Conservation (phyloP, 352 stramenopile genomes). For the Pythium rishiriense region DNA sequence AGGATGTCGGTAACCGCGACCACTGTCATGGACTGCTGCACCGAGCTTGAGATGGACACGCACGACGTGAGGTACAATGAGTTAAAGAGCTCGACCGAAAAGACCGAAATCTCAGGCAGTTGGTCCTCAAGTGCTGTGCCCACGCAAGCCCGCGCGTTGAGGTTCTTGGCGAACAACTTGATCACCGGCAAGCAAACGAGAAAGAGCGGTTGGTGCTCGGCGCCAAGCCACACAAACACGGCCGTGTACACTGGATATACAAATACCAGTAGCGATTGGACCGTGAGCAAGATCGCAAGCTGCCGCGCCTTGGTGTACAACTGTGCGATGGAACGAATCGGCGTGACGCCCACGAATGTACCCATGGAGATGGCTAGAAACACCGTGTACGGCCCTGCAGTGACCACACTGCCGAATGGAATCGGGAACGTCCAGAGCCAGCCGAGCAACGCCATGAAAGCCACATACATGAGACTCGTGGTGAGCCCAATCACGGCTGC, state of each 20-base stretch:
- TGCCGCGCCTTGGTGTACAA: background rate
- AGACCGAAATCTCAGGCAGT: slow-evolving; percentile 29
- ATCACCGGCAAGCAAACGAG: slow-evolving; percentile 9
- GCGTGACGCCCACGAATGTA: background rate
- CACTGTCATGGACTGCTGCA: background rate
- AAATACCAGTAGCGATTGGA: slow-evolving; percentile 7
- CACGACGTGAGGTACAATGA: slow-evolving; percentile 29
- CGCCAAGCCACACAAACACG: slow-evolving; percentile 8
- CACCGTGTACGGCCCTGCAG: background rate
- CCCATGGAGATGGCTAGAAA: background rate
- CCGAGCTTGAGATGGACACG: slow-evolving; percentile 27
- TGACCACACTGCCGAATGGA: slow-evolving; percentile 13
- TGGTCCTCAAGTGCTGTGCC: slow-evolving; percentile 31
- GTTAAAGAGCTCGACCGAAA: slow-evolving; percentile 38
- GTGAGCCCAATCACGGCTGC: background rate
- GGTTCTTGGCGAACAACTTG: slow-evolving; percentile 15
- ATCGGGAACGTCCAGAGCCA: slow-evolving; percentile 17
- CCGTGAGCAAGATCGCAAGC: background rate
- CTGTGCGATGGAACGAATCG: background rate
- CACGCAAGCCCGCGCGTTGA: slow-evolving; percentile 1
- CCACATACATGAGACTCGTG: background rate
- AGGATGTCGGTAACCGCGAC: slow-evolving; percentile 7
- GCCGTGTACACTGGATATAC: slow-evolving; percentile 11
- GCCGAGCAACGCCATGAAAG: background rate
- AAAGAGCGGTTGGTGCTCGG: background rate